phyloP scores from a whole-genome alignment of 352 stramenopile genomes.

The Globisporangium middletonii region DNA sequence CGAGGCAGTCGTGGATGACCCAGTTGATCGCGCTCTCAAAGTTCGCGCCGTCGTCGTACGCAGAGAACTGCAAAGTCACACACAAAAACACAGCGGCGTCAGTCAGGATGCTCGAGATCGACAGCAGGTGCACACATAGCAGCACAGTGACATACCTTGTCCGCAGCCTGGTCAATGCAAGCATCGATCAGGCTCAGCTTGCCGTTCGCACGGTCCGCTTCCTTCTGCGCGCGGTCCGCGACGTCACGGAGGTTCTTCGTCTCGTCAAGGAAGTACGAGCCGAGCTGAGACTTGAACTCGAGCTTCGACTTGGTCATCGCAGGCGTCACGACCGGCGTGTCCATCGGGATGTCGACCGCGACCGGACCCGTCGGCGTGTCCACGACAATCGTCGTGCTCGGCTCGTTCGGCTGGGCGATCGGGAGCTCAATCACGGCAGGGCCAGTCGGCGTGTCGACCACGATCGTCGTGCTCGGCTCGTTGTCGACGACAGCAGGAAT shows the following conservation, averaged over 20 bases:
- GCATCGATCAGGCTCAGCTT: not conserved
- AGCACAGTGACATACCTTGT: not conserved
- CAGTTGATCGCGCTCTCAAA: conserved; percentile 41
- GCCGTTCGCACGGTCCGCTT: not conserved
- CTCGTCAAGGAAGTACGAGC: not conserved
- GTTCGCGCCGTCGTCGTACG: conserved; percentile 43
- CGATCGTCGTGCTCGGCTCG: not conserved
- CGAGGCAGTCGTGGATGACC: conserved; percentile 34
- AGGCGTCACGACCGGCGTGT: not conserved
- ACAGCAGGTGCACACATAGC: too few species aligned
- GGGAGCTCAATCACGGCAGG: not conserved
- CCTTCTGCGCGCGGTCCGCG: not conserved
- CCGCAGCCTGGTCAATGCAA: not conserved
- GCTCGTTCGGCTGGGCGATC: conserved; percentile 1
- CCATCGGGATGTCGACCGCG: conserved; percentile 7
- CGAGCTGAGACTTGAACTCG: not conserved
- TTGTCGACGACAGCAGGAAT: too few species aligned
- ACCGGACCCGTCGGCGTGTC: conserved; percentile 2
- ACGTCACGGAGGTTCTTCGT: not conserved
- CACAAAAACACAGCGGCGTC: conserved; percentile 1
- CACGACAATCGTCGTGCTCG: not conserved
- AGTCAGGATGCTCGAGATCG: not conserved
- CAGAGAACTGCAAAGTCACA: conserved; percentile 30
- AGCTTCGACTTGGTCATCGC: not conserved
- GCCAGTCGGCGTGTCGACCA: not conserved